A percentile compares a stretch with the other conserved stretches of the same genome.
Evolutionary conservation across 1,284 basidiomycete species (phyloP).

Genomic region (Filobasidium uniguttulatum): DNA sequence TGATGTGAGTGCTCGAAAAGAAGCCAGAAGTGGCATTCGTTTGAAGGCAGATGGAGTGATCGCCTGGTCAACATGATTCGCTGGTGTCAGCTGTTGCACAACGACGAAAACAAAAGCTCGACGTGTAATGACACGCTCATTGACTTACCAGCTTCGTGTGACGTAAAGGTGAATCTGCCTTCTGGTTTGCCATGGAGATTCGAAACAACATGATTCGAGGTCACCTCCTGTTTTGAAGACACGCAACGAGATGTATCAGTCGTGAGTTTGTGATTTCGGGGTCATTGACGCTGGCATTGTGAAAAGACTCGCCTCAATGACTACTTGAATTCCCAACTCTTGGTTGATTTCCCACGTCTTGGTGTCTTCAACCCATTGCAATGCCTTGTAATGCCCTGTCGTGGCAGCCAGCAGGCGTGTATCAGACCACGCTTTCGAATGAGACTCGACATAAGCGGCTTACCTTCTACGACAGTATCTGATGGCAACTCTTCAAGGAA

Average conservation of each 20-base stretch:
- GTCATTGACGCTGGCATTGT: neutral
- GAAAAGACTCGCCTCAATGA: conserved; percentile 57
- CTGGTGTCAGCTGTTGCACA: neutral
- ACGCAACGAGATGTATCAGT: neutral
- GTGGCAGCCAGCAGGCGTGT: neutral
- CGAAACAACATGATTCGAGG: conserved; percentile 51
- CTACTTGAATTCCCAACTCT: conserved; percentile 73
- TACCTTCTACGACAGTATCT: conserved; percentile 91
- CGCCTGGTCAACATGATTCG: conserved; percentile 44
- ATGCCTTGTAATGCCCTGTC: conserved; percentile 76
- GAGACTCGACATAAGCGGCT: conserved; percentile 18
- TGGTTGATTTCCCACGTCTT: conserved; percentile 60
- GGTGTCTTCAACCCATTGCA: conserved; percentile 70
- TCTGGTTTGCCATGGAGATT: conserved; percentile 77
- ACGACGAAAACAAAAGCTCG: neutral
- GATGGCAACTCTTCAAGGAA: conserved; percentile 96
- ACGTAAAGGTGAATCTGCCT: conserved; percentile 92
- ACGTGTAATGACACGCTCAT: neutral
- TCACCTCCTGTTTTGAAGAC: conserved; percentile 51
- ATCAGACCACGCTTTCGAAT: neutral
- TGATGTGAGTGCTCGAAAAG: conserved; percentile 74
- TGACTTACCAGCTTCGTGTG: conserved; percentile 56
- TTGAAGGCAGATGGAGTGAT: conserved; percentile 90
- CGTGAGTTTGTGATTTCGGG: neutral
- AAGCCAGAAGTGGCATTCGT: conserved; percentile 73